phyloP scores from a whole-genome alignment of 192 early-diverging fungal species.

The Lobosporangium transversale region DNA sequence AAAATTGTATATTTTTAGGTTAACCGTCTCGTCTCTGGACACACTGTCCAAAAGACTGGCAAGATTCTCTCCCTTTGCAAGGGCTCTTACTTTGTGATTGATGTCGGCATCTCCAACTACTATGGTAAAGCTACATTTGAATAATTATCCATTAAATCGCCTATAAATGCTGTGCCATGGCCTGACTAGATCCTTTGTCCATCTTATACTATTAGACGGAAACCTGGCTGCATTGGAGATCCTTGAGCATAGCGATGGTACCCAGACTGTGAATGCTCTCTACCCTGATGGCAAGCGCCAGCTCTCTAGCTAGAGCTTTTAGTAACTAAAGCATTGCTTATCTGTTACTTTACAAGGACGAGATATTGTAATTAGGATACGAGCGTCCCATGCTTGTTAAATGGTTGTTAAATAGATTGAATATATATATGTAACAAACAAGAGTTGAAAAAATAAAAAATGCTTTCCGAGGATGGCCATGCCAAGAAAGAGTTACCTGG shows the following conservation, averaged over 20 bases:
- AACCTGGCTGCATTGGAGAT: conserved; percentile 77
- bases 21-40: conserved; percentile 75
- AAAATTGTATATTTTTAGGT: conserved; percentile 48
- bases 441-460: too few species aligned
- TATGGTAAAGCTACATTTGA: conserved; percentile 54
- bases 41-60: conserved; percentile 67
- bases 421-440: too few species aligned
- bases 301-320: too few species aligned
- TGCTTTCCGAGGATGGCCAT: too few species aligned
- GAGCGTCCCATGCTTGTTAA: too few species aligned
- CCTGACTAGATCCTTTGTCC: neutral
- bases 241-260: conserved; percentile 57
- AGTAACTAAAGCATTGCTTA: too few species aligned
- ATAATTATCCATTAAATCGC: too few species aligned
- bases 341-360: too few species aligned
- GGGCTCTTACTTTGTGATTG: conserved; percentile 68
- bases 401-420: too few species aligned
- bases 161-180: too few species aligned
- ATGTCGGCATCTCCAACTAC: conserved; percentile 73
- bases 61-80: conserved; percentile 67
- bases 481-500: too few species aligned
- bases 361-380: too few species aligned
- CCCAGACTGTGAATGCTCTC: conserved; percentile 56
- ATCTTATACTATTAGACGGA: conserved; percentile 31
- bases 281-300: conserved; percentile 39